Percentiles rank a stretch among this genome's conserved stretches.
Conservation (phyloP, 768 basidiomycete species). For the Tricholoma bakamatsutake region DNA sequence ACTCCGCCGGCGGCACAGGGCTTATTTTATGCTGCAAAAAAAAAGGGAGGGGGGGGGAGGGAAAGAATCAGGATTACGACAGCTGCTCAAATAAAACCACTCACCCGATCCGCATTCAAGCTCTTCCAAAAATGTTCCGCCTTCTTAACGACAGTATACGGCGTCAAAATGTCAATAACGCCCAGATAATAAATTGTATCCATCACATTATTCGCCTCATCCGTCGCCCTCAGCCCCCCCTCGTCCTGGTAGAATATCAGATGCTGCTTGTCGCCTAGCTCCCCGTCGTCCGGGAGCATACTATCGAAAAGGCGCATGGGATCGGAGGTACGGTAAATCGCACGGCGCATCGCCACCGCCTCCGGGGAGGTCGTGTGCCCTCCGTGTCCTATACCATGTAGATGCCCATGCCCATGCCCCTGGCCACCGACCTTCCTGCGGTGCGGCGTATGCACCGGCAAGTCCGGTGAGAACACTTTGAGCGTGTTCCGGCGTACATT, state of each 20-base stretch:
- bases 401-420: constrained; percentile 26
- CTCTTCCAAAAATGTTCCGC: constrained; percentile 93
- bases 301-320: constrained; percentile 53
- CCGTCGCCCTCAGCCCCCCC: constrained; percentile 85
- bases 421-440: constrained; percentile 44
- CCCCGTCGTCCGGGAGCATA: constrained; percentile 15
- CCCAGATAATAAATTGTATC: constrained; percentile 91
- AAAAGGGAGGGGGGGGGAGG: too few relatives aligned
- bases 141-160: constrained; percentile 72
- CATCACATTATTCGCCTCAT: constrained; percentile 70
- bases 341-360: constrained; percentile 79
- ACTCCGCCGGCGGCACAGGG: constrained; percentile 83
- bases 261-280: constrained; percentile 55
- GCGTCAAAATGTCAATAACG: constrained; percentile 95
- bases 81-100: constrained; percentile 26
- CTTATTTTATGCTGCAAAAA: constrained; percentile 82
- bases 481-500: constrained; percentile 88
- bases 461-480: constrained; percentile 86
- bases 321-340: constrained; percentile 72
- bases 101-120: constrained; percentile 75
- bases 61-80: constrained; percentile 6
- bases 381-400: constrained; percentile 26
- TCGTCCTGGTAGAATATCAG: constrained; percentile 98
- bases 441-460: constrained; percentile 41
- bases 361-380: constrained; percentile 47